Evolutionary conservation across 2,329 filamentous ascomycete species (phyloP).

Genomic region (Periconia sp.): DNA sequence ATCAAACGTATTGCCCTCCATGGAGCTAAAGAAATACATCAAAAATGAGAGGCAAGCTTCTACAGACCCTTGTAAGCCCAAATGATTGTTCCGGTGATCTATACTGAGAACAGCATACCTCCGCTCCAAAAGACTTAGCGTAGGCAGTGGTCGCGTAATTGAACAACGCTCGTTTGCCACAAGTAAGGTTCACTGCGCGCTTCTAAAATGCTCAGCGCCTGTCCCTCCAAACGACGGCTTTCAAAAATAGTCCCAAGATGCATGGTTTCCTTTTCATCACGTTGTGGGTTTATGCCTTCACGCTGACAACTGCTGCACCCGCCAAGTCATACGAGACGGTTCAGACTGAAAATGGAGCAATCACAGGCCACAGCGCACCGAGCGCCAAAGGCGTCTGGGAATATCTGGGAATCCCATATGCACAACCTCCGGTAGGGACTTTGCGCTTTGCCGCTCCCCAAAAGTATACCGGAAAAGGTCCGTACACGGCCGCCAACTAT

Average conservation of each 20-base stretch:
- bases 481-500: constrained; percentile 14
- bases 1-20: too few relatives aligned
- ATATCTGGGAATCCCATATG: constrained; percentile 40
- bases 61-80: too few relatives aligned
- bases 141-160: too few relatives aligned
- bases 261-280: constrained; percentile 1
- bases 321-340: constrained; percentile 23
- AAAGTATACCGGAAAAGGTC: constrained; percentile 8
- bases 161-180: too few relatives aligned
- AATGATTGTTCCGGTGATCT: too few relatives aligned
- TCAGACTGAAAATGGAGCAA: constrained; percentile 15
- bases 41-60: too few relatives aligned
- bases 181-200: too few relatives aligned
- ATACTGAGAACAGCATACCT: too few relatives aligned
- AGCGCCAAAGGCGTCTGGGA: constrained; percentile 23
- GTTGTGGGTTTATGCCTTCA: constrained; percentile 2
- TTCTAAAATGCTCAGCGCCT: too few relatives aligned
- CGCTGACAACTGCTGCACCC: constrained; percentile 1
- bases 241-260: constrained; percentile 3
- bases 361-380: constrained; percentile 26
- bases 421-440: constrained; percentile 31
- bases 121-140: too few relatives aligned
- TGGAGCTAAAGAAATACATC: too few relatives aligned
- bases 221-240: too few relatives aligned
- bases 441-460: constrained; percentile 33